phyloP scores from a whole-genome alignment of 768 basidiomycete species.

The Pluteus cervinus region DNA sequence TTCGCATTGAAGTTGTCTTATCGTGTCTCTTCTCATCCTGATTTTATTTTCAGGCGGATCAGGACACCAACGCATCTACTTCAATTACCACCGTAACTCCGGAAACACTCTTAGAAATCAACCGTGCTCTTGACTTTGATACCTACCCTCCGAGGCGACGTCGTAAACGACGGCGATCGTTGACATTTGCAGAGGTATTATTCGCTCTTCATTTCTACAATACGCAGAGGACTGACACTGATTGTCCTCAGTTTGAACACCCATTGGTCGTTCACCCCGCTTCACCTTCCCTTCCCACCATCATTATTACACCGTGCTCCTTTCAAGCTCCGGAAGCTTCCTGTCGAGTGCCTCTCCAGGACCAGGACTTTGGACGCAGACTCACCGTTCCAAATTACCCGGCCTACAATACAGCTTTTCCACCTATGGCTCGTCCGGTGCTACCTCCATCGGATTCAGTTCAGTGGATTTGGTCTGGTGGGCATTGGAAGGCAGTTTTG shows the following conservation, averaged over 20 bases:
- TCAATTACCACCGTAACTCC: too few species aligned
- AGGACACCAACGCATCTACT: too few species aligned
- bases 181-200: slow-evolving; percentile 12
- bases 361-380: slow-evolving; percentile 43
- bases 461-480: slow-evolving; percentile 43
- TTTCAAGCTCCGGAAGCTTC: slow-evolving; percentile 31
- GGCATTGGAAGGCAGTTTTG: slow-evolving; percentile 48
- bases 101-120: too few species aligned
- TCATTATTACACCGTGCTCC: slow-evolving; percentile 44
- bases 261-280: slow-evolving; percentile 24
- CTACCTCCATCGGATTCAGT: slow-evolving; percentile 22
- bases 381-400: slow-evolving; percentile 46
- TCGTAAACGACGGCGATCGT: slow-evolving; percentile 17
- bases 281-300: slow-evolving; percentile 37
- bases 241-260: slow-evolving; percentile 6
- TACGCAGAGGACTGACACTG: background rate
- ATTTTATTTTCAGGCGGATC: too few species aligned
- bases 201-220: background rate
- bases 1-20: too few species aligned
- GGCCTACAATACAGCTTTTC: slow-evolving; percentile 40
- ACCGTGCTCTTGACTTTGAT: too few species aligned
- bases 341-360: slow-evolving; percentile 47
- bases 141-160: slow-evolving; percentile 7
- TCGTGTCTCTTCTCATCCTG: too few species aligned
- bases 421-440: slow-evolving; percentile 28